phyloP scores from a whole-genome alignment of 805 yeast species.

The Sporopachydermia quercuum region DNA sequence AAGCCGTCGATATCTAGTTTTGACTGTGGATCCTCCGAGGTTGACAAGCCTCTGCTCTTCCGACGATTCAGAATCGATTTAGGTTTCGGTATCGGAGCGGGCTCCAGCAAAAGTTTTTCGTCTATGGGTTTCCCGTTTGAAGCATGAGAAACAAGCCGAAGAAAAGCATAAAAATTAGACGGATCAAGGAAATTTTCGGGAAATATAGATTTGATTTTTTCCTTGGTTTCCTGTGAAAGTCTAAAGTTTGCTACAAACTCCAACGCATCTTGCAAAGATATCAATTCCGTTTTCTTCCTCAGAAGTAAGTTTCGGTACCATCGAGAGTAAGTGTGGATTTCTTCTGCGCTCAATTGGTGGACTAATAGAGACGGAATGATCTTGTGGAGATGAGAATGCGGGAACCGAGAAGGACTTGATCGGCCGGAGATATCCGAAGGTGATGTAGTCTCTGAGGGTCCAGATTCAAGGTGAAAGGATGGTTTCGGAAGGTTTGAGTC shows the following conservation, averaged over 20 bases:
- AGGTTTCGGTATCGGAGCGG: conserved; percentile 67
- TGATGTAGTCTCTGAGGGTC: too few relatives aligned
- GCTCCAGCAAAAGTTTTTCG: conserved; percentile 19
- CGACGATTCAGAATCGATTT: conserved; percentile 46
- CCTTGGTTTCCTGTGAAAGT: conserved; percentile 34
- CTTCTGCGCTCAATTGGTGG: conserved; percentile 56
- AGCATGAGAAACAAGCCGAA: conserved; percentile 67
- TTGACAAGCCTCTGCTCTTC: conserved; percentile 1
- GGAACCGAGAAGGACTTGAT: too few relatives aligned
- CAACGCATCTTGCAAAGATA: conserved; percentile 66
- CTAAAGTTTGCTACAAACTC: conserved; percentile 66
- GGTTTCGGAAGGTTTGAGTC: too few relatives aligned
- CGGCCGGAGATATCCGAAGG: too few relatives aligned
- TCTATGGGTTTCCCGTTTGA: conserved; percentile 34
- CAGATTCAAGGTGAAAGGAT: too few relatives aligned
- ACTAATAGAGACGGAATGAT: conserved; percentile 16
- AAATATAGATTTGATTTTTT: conserved; percentile 35
- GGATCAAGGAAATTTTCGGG: conserved; percentile 47
- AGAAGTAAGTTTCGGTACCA: conserved; percentile 85
- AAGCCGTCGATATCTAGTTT: conserved; percentile 74
- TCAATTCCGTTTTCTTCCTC: conserved; percentile 50
- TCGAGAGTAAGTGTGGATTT: conserved; percentile 70
- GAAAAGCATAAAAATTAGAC: conserved; percentile 80
- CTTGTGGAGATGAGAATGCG: too few relatives aligned
- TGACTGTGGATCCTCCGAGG: conserved; percentile 7